These are phyloP conservation scores for Tylopilus rubrobrunneus DNA, from an alignment of 768 basidiomycete genomes.

Conservation along the genomic window DNA sequence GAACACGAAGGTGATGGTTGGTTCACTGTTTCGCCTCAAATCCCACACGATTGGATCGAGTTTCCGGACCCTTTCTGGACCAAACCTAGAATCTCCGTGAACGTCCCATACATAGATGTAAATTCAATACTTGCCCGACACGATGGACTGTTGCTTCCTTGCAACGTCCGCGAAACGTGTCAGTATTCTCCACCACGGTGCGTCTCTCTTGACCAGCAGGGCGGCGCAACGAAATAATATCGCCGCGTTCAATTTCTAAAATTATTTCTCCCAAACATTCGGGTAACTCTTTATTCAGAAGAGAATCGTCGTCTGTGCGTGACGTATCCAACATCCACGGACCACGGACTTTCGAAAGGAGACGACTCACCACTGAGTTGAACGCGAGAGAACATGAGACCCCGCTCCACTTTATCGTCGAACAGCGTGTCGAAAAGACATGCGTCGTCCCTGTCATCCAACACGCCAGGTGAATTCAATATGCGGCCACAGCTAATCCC, in stretches of 20 bases:
- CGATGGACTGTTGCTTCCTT: conserved; percentile 22
- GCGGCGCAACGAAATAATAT: too few species aligned
- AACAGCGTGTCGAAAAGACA: background rate
- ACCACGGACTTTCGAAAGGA: background rate
- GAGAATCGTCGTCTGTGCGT: background rate
- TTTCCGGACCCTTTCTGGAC: background rate
- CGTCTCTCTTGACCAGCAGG: accelerated
- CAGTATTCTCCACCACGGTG: background rate
- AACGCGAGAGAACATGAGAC: conserved; percentile 5
- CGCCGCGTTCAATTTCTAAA: conserved; percentile 4
- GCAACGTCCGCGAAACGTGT: conserved; percentile 11
- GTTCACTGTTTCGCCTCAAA: conserved; percentile 4
- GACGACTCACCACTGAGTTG: conserved; percentile 15
- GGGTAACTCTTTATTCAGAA: conserved; percentile 3
- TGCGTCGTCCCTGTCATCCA: background rate
- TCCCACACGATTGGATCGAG: background rate
- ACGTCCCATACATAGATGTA: background rate
- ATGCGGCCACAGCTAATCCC: background rate
- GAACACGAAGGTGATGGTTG: conserved; percentile 17
- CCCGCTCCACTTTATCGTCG: background rate
- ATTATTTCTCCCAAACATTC: conserved; percentile 6
- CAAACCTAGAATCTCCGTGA: conserved; percentile 9
- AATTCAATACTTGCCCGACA: conserved; percentile 10
- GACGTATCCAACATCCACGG: background rate
- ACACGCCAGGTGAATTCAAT: background rate